Evolutionary conservation across 164 flowering plant species (phyloP).

Genomic region (Vitis labrusca): DNA sequence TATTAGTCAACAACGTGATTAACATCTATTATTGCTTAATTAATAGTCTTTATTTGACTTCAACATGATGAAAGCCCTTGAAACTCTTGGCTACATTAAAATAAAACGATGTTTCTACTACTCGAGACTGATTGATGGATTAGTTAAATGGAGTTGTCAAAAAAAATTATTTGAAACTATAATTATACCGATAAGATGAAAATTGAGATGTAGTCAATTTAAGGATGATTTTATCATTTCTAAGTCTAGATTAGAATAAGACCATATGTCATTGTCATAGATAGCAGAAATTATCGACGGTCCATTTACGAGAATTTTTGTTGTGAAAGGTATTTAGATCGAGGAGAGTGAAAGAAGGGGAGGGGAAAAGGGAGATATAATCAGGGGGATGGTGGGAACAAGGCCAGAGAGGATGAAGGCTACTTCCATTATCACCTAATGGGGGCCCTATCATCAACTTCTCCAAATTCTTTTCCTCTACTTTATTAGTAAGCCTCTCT

Average conservation of each 20-base stretch:
- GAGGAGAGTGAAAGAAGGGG: background rate
- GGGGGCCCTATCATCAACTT: conserved; percentile 23
- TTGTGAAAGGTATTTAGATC: too few relatives aligned
- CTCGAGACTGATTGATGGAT: conserved; percentile 18
- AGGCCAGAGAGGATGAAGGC: conserved; percentile 48
- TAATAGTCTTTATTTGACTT: too few relatives aligned
- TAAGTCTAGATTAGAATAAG: too few relatives aligned
- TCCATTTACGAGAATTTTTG: too few relatives aligned
- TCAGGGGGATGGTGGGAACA: conserved; percentile 24
- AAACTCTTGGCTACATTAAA: background rate
- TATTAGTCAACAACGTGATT: too few relatives aligned
- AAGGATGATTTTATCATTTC: too few relatives aligned
- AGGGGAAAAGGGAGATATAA: conserved; percentile 1
- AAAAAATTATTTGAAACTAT: background rate
- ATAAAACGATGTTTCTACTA: background rate
- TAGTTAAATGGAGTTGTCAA: background rate
- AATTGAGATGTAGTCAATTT: too few relatives aligned
- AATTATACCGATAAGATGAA: background rate
- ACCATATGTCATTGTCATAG: background rate
- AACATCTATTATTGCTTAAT: too few relatives aligned
- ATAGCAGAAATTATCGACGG: background rate
- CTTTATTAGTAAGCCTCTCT: background rate
- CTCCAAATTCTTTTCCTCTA: conserved; percentile 1
- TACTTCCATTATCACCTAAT: conserved; percentile 28
- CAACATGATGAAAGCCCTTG: background rate